Conservation (phyloP, 768 basidiomycete species). For the Neoboletus brunneissimus region DNA sequence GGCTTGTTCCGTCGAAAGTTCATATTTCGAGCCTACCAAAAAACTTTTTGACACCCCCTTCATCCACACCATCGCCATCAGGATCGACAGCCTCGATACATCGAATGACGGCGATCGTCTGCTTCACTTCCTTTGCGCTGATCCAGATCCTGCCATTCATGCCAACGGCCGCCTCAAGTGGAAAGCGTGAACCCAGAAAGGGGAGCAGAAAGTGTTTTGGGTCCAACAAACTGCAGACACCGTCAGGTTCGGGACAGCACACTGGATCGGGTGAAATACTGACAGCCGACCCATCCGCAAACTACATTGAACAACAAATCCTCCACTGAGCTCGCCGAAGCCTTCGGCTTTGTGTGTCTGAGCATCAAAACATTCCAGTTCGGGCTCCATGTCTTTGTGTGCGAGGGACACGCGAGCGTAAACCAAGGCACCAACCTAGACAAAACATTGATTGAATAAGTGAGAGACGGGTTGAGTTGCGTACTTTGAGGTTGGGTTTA, state of each 20-base stretch:
- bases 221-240: constrained; percentile 61
- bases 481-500: constrained; percentile 88
- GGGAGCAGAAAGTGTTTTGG: constrained; percentile 81
- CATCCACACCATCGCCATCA: constrained; percentile 63
- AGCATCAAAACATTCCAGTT: constrained; percentile 94
- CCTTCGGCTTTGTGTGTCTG: constrained; percentile 90
- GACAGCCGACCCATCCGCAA: constrained; percentile 87
- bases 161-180: constrained; percentile 86
- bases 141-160: constrained; percentile 94
- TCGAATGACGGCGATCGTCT: constrained; percentile 71
- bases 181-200: constrained; percentile 74
- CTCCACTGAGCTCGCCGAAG: constrained; percentile 90
- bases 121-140: constrained; percentile 65
- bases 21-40: constrained; percentile 45
- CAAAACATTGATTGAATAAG: constrained; percentile 4
- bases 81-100: constrained; percentile 83
- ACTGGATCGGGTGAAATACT: constrained; percentile 14
- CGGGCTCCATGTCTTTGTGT: constrained; percentile 97
- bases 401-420: constrained; percentile 93
- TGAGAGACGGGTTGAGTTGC: constrained; percentile 4
- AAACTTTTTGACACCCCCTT: constrained; percentile 50
- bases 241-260: constrained; percentile 1
- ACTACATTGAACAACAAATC: constrained; percentile 79
- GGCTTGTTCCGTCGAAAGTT: background rate
- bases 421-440: constrained; percentile 82